Base-by-base conservation (phyloP, 768 basidiomycete species). In the Leccinum olivaceopallidum region DNA sequence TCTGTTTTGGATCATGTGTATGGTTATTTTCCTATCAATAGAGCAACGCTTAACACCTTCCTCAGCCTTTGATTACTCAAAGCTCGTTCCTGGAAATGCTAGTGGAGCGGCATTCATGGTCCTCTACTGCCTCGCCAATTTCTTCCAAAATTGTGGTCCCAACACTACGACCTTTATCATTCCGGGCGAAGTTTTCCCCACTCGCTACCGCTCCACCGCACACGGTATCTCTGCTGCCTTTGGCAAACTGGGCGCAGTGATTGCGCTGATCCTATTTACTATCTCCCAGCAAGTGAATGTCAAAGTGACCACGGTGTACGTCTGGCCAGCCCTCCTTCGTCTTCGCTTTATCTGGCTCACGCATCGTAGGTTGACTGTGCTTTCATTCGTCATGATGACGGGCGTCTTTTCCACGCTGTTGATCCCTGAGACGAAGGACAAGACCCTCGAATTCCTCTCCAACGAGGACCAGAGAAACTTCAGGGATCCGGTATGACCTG, bases 71-170 rank as follows among this genome's bases (percentile, higher is more conserved):
- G 87, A 73, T 12, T 89, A 81, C 64, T 77, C 85, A 65, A 78
- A 77, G 66, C 77, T 85, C 65, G 34, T 22, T 70, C 50, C 9
- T n/a, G 30, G 53, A 34, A 20, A 13, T 6, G 70, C 73, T 13
- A 77, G 61, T 13, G 82, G 83, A 51, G 32, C 52, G 10, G 87
- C 80, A 5, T 90, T 93, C 71, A 83, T 90, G 55, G 86, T 86
- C 73, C 80, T 90, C 24, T 92, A 92, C 77, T 89, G 89, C 71
- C 75, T 93, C 16, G 82, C 90, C 67, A 87, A 89, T 72, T 91
- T 91, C 77, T 90, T 92, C 86, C 87, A 89, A 77, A 92, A 93
- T 75, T 92, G 90, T 63, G 90, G 88, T 0, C 88, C 87, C 13
- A 90, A 91, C 65, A 81, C 81, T 1, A 92, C 89, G 2, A 91